phyloP scores from a whole-genome alignment of 108 stramenopile species.

The Mayamaea pseudoterrestris region DNA sequence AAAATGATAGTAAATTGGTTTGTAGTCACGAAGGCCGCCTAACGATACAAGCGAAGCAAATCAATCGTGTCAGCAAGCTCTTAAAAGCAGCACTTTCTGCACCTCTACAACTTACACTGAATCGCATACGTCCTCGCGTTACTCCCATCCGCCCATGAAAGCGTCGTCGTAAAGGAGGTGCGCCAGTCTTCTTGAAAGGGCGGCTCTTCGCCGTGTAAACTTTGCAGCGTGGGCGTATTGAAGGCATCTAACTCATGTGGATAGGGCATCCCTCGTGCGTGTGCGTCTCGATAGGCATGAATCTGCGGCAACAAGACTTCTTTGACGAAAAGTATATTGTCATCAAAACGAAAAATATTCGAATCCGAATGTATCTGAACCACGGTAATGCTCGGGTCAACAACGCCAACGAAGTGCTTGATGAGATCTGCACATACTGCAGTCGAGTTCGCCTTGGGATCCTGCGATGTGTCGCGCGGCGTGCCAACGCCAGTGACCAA shows the following conservation, averaged over 20 bases:
- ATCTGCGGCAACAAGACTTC: constrained; percentile 78
- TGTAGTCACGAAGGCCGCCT: constrained; percentile 81
- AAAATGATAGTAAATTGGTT: constrained; percentile 89
- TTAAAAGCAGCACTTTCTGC: too few species aligned
- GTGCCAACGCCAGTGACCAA: constrained; percentile 83
- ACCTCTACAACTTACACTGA: too few species aligned
- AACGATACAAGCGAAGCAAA: too few species aligned
- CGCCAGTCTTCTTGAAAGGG: constrained; percentile 64
- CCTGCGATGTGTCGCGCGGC: constrained; percentile 84
- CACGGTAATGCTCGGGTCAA: constrained; percentile 65
- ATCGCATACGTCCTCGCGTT: constrained; percentile 89
- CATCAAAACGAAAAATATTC: constrained; percentile 94
- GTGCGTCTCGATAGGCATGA: constrained; percentile 75
- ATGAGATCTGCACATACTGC: constrained; percentile 71
- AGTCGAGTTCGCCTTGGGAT: constrained; percentile 75
- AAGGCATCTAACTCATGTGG: too few species aligned
- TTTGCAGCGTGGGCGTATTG: neutral
- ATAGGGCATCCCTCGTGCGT: constrained; percentile 39
- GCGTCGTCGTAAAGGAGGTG: constrained; percentile 65
- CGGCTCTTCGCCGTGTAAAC: constrained; percentile 6
- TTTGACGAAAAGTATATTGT: constrained; percentile 92
- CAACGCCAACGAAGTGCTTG: constrained; percentile 48
- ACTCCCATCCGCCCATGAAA: constrained; percentile 91
- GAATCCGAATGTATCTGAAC: constrained; percentile 75
- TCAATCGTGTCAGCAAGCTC: too few species aligned